These are phyloP conservation scores for Monosporascus sp. DNA, from an alignment of 2,329 filamentous ascomycete genomes.

Conservation along the genomic window DNA sequence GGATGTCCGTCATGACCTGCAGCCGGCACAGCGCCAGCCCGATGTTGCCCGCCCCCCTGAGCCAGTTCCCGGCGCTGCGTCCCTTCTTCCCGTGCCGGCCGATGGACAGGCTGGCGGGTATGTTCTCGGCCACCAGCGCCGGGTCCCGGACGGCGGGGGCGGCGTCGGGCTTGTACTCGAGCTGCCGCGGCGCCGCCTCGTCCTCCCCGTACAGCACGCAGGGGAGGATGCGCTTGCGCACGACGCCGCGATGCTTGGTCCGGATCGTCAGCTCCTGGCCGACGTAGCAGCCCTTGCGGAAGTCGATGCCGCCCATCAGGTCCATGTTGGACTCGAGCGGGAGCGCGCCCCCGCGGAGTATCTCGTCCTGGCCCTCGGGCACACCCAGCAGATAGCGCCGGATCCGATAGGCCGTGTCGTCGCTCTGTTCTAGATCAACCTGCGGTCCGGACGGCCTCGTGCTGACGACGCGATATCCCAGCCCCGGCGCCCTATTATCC, in stretches of 20 bases:
- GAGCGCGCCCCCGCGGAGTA: constrained; percentile 63
- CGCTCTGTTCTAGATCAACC: constrained; percentile 35
- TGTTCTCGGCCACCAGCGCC: constrained; percentile 24
- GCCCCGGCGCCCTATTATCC: constrained; percentile 49
- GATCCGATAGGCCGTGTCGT: constrained; percentile 61
- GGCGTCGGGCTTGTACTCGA: constrained; percentile 40
- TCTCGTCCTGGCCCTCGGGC: constrained; percentile 78
- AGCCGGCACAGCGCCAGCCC: constrained; percentile 82
- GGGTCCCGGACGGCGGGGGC: constrained; percentile 8
- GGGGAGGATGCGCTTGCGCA: constrained; percentile 83
- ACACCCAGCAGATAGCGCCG: constrained; percentile 76
- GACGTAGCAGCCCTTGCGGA: constrained; percentile 93
- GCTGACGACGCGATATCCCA: constrained; percentile 47
- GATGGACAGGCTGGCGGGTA: constrained; percentile 44
- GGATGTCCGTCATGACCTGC: constrained; percentile 83
- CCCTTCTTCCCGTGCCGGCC: constrained; percentile 49
- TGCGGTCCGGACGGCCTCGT: constrained; percentile 28
- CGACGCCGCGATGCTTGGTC: constrained; percentile 88
- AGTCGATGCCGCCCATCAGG: constrained; percentile 78
- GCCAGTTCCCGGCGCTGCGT: constrained; percentile 74
- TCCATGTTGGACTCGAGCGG: constrained; percentile 91
- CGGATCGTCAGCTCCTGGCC: constrained; percentile 96
- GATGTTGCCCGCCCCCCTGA: constrained; percentile 75
- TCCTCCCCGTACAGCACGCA: constrained; percentile 61
- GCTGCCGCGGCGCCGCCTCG: constrained; percentile 24